Evolutionary conservation across 345 rosid genomes (phyloP).

Genomic region (Brassica juncea): DNA sequence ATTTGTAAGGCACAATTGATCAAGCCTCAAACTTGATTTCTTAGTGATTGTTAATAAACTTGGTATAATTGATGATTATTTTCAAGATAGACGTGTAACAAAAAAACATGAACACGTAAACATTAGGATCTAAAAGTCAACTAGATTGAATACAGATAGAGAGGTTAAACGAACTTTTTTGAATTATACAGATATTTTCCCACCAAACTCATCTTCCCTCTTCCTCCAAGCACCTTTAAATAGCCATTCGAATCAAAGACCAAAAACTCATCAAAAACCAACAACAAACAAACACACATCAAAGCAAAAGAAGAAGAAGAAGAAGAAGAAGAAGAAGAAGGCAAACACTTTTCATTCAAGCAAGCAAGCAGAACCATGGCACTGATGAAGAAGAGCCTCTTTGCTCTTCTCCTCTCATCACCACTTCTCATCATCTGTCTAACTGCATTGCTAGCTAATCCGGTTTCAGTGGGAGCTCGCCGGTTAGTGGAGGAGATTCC

Average conservation of each 20-base stretch:
- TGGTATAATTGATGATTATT: not conserved
- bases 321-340: conserved; percentile 6
- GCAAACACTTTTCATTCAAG: not conserved
- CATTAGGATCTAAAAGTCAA: conserved; percentile 26
- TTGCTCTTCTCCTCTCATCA: conserved; percentile 28
- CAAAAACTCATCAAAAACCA: conserved; percentile 25
- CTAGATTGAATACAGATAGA: conserved; percentile 34
- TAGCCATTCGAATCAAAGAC: conserved; percentile 18
- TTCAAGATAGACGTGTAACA: conserved; percentile 3
- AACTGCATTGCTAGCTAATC: conserved; percentile 18
- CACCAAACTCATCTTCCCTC: conserved; percentile 38
- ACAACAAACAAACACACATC: conserved; percentile 1
- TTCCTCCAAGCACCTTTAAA: conserved; percentile 20
- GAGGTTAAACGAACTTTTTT: conserved; percentile 34
- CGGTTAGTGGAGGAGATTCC: conserved; percentile 38
- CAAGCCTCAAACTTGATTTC: not conserved
- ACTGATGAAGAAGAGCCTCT: conserved; percentile 29
- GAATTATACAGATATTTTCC: conserved; percentile 14
- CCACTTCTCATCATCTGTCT: conserved; percentile 32
- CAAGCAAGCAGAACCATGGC: conserved; percentile 35
- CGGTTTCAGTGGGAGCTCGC: conserved; percentile 33
- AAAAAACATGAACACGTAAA: conserved; percentile 21
- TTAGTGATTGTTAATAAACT: not conserved
- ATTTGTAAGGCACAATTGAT: not conserved
- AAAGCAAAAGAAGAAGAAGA: conserved; percentile 18